Base-by-base conservation (phyloP, 2,329 filamentous ascomycete species). In the Mycosphaerelloides madeirae region DNA sequence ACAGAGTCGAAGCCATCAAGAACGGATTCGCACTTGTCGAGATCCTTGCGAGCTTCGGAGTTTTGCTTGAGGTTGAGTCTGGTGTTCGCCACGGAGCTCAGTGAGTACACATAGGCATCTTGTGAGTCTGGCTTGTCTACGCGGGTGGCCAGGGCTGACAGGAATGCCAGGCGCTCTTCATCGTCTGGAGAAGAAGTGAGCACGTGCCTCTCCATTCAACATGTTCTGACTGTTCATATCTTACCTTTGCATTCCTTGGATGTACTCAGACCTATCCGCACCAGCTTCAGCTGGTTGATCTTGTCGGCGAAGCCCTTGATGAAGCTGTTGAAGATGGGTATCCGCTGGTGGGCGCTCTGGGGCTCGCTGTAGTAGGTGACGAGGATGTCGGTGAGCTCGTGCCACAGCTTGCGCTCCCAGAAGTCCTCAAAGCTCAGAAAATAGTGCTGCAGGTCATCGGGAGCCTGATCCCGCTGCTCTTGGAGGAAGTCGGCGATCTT, bases 371-470 rank as follows among this genome's bases (percentile, higher is more conserved):
- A 98, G 78, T 91, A 96, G 56, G 86, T 79, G 58, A 95, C 76
- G 44, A 98, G 79, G 41, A 84, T 77, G 64, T 95, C 85, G 29
- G 93, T 98, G 57, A 98, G 84, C 72, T 98, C 90, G 74, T 98
- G 93, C 93, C 93, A 98, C 71, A 98, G 79, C 74, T 96, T 96
- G 62, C 91, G 84, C 76, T 98, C 93, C 93, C 93, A 98, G 65
- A 83, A 87, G 66, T 95, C 89, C 75, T 98, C 93, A 56, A 98
- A 95, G 61, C 84, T 81, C 60, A 98, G 79, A 68, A 96, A 87
- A 62, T 87, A 81, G 61, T 84, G 79, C 71, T 96, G 90, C 41
- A 95, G 80, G 67, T 95, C 86, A 58, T 89, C 86, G 41, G 89
- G 86, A 61, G 89, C 87, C 66, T 83, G 76, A 65, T 95, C 88